Conservation (phyloP, 2,329 filamentous ascomycete genomes). For the Myriangium duriaei region DNA sequence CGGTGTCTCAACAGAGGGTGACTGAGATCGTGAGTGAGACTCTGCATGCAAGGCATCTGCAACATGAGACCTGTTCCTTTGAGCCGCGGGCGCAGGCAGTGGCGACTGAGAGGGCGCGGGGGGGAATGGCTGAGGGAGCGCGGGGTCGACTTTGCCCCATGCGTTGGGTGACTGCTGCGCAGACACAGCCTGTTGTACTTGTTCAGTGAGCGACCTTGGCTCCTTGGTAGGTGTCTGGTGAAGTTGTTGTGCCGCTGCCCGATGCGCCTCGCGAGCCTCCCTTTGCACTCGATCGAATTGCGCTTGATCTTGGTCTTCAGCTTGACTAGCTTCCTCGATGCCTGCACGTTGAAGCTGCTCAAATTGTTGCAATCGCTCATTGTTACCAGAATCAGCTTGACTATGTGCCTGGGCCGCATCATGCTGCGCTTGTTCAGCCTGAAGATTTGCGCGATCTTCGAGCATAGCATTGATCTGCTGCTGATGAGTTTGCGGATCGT, state of each 20-base stretch:
- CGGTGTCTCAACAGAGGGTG: conserved; percentile 53
- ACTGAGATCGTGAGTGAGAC: conserved; percentile 63
- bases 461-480: conserved; percentile 49
- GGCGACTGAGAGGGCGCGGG: conserved; percentile 66
- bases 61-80: conserved; percentile 70
- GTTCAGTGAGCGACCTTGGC: conserved; percentile 62
- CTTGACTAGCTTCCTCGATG: conserved; percentile 12
- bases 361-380: conserved; percentile 48
- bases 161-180: conserved; percentile 44
- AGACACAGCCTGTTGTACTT: conserved; percentile 64
- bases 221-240: conserved; percentile 28
- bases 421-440: conserved; percentile 49
- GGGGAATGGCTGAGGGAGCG: conserved; percentile 67
- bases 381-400: conserved; percentile 56
- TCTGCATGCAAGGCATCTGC: conserved; percentile 58
- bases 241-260: conserved; percentile 4
- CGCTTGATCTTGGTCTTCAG: conserved; percentile 17
- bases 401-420: conserved; percentile 29
- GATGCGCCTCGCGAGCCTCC: background rate
- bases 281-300: conserved; percentile 14
- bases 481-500: conserved; percentile 29
- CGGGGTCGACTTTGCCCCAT: conserved; percentile 49
- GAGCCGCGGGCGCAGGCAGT: conserved; percentile 76
- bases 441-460: conserved; percentile 46
- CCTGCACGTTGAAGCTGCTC: conserved; percentile 14